Base-by-base conservation (phyloP, 2,329 filamentous ascomycete genomes). In the Colletotrichum karsti region DNA sequence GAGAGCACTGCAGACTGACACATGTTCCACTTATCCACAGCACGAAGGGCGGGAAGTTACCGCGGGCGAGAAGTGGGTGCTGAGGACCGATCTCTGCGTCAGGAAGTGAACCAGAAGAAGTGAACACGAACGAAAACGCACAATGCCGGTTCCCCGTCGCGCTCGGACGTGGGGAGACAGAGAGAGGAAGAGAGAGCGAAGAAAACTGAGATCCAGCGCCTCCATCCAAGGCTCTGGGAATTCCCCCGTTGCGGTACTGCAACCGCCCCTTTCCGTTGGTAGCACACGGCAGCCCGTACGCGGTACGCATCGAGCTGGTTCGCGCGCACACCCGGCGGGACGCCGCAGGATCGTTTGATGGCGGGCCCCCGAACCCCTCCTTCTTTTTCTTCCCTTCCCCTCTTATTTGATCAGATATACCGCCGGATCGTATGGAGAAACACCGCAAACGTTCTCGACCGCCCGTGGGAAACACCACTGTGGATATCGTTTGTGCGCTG, bases 31-130 rank as follows among this genome's bases (percentile, higher is more conserved):
- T 67, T 53, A 64, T 64, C 64, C 64, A 67, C 53, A 90, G 87
- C 95, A 97, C 78, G 94, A 97, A 79, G 94, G 94, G 0, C 87
- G 88, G 64, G 91, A 97, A 76, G 94, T 97, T 1, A 86, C 82
- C 2, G 85, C 87, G 44, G 94, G 94, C 9, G 93, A 97, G 81
- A 97, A 97, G 80, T 97, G 94, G 94, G 91, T 97, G 67, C 87
- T 97, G 67, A 85, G 94, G 71, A 97, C 92, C 70, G 95, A 97
- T 82, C 79, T 97, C 44, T 93, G 91, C 74, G 85, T 94, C 13
- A 84, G 79, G 71, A 82, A 86, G 69, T 90, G 71, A 77, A 26
- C 26, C 10, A 13, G 22, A n/a, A 46, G 46, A 48, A 20, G 22
- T 46, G 24, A 53, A 53, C 35, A 42, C 54, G 41, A 30, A 50